Evolutionary conservation across 2,329 filamentous ascomycete species (phyloP).

Genomic region (Ophiostoma piceae): DNA sequence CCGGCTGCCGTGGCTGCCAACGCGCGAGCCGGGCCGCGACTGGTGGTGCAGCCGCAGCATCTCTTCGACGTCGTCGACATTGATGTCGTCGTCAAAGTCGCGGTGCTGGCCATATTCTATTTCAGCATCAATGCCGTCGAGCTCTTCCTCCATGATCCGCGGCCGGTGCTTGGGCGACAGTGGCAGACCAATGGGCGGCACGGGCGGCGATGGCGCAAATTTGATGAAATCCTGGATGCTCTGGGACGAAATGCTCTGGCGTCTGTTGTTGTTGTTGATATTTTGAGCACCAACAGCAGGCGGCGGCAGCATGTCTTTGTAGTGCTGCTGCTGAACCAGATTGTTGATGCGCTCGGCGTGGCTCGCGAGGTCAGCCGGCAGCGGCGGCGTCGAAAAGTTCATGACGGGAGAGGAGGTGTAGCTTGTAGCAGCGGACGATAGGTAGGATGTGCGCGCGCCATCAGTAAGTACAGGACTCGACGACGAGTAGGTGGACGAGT

Average conservation of each 20-base stretch:
- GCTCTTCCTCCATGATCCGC: neutral
- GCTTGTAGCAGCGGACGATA: slow-evolving; percentile 25
- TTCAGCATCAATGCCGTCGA: neutral
- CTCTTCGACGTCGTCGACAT: slow-evolving; percentile 17
- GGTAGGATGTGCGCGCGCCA: slow-evolving; percentile 22
- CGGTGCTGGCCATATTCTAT: neutral
- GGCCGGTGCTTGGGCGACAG: slow-evolving; percentile 18
- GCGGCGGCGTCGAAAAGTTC: slow-evolving; percentile 15
- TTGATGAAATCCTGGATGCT: slow-evolving; percentile 28
- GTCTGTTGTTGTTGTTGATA: too few species aligned
- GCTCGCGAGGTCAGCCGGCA: neutral
- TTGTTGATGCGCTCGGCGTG: neutral
- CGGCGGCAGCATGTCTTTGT: slow-evolving; percentile 16
- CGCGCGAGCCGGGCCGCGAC: slow-evolving; percentile 15
- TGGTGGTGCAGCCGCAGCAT: slow-evolving; percentile 14
- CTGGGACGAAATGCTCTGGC: slow-evolving; percentile 15
- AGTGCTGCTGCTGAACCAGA: neutral
- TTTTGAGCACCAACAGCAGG: neutral
- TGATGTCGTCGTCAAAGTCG: neutral
- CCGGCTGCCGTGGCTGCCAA: neutral
- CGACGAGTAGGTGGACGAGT: slow-evolving; percentile 2
- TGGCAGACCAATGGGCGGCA: slow-evolving; percentile 25
- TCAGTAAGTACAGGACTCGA: slow-evolving; percentile 24
- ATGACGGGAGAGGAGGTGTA: slow-evolving; percentile 24
- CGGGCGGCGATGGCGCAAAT: slow-evolving; percentile 25